Evolutionary conservation across 1,284 basidiomycete genomes (phyloP).

Genomic region (Inonotus obliquus): DNA sequence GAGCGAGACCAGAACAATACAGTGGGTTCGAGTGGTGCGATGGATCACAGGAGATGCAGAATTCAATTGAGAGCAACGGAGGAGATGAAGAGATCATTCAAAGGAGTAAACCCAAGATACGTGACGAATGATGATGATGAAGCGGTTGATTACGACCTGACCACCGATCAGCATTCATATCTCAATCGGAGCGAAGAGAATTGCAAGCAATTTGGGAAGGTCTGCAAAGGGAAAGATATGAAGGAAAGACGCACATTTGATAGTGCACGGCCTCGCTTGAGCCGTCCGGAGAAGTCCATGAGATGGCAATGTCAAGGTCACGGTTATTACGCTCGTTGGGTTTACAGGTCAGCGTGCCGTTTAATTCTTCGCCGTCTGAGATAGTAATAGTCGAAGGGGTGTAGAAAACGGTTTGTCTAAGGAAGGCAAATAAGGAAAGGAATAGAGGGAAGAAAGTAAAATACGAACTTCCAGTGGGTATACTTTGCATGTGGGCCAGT

Average conservation of each 20-base stretch:
- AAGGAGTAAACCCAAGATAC: neutral
- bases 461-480: conserved; percentile 89
- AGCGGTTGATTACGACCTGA: conserved; percentile 7
- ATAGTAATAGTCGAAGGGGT: conserved; percentile 70
- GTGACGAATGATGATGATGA: neutral
- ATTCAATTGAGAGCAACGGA: neutral
- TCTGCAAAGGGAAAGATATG: conserved; percentile 12
- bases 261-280: conserved; percentile 49
- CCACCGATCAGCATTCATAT: conserved; percentile 9
- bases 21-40: too few species aligned
- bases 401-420: conserved; percentile 94
- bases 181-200: neutral
- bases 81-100: neutral
- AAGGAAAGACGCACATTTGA: conserved; percentile 65
- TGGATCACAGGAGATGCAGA: too few species aligned
- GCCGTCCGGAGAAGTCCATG: conserved; percentile 50
- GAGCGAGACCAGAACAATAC: too few species aligned
- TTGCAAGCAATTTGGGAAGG: neutral
- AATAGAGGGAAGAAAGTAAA: conserved; percentile 20
- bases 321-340: conserved; percentile 91
- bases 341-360: conserved; percentile 68
- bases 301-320: conserved; percentile 85
- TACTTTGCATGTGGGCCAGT: conserved; percentile 96
- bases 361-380: conserved; percentile 66
- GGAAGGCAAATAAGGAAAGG: neutral